phyloP scores from a whole-genome alignment of 1,284 basidiomycete genomes.

The Psilocybe mexicana region DNA sequence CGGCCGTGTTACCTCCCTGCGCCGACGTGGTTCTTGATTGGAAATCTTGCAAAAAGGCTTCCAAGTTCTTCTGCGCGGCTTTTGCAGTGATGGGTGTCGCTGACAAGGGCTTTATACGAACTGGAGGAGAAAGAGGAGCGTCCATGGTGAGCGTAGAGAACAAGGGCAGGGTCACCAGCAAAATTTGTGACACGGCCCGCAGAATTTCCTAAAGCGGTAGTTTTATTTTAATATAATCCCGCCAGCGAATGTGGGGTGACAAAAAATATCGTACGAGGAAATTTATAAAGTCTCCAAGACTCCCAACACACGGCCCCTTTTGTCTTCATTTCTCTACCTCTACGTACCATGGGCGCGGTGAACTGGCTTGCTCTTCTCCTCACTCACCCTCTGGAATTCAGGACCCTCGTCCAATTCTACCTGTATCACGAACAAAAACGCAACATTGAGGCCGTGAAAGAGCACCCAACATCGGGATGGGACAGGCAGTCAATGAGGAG shows the following conservation, averaged over 20 bases:
- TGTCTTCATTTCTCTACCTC: conserved; percentile 3
- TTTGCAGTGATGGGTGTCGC: conserved; percentile 39
- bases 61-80: conserved; percentile 39
- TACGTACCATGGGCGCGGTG: conserved; percentile 34
- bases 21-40: conserved; percentile 42
- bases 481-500: conserved; percentile 82
- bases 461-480: conserved; percentile 79
- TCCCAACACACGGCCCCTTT: background rate
- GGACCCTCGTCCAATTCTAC: conserved; percentile 76
- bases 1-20: conserved; percentile 49
- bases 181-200: background rate
- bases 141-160: conserved; percentile 36
- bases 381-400: conserved; percentile 79
- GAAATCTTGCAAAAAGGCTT: conserved; percentile 48
- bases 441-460: conserved; percentile 73
- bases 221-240: conserved; percentile 14
- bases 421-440: conserved; percentile 79
- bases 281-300: conserved; percentile 11
- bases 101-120: conserved; percentile 42
- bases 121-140: conserved; percentile 44
- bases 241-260: conserved; percentile 18
- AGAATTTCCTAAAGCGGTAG: conserved; percentile 1
- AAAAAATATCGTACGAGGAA: conserved; percentile 23
- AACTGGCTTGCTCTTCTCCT: conserved; percentile 63
- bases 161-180: conserved; percentile 1